A percentile compares a stretch with the other conserved stretches of the same genome.
Evolutionary conservation across 257 asterid genomes (phyloP).

Genomic region (Petunia axillaris): DNA sequence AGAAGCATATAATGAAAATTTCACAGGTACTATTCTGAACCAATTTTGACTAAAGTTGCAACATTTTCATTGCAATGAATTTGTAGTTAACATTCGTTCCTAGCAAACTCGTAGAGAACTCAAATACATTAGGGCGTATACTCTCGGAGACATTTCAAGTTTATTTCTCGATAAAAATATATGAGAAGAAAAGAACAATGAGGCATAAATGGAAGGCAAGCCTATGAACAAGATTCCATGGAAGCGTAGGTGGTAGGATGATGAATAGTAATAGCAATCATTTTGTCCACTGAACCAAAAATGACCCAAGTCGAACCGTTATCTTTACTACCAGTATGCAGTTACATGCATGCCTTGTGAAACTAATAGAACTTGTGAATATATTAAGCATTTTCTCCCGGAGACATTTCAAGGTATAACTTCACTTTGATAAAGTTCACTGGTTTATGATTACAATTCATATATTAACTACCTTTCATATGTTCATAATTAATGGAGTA

Average conservation of each 20-base stretch:
- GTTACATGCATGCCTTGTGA: background rate
- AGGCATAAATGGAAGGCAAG: background rate
- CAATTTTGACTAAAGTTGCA: background rate
- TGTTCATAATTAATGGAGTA: background rate
- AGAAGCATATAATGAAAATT: background rate
- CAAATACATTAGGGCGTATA: background rate
- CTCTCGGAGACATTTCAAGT: slow-evolving; percentile 7
- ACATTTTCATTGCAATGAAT: background rate
- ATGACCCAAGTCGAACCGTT: background rate
- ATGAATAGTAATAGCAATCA: background rate
- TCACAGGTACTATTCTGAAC: background rate
- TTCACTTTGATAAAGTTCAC: background rate
- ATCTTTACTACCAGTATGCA: background rate
- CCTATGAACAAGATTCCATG: background rate
- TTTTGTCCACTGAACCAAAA: background rate
- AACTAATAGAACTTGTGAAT: background rate
- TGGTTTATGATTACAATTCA: background rate
- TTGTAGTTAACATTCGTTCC: background rate
- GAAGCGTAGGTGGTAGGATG: background rate
- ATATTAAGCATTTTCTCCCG: background rate
- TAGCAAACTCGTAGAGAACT: slow-evolving; percentile 1
- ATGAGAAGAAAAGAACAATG: slow-evolving; percentile 15
- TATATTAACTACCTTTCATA: background rate
- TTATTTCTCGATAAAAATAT: background rate
- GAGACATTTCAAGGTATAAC: background rate